Conservation (phyloP, 73 alveolate genomes). For the Uronychia setigera region DNA sequence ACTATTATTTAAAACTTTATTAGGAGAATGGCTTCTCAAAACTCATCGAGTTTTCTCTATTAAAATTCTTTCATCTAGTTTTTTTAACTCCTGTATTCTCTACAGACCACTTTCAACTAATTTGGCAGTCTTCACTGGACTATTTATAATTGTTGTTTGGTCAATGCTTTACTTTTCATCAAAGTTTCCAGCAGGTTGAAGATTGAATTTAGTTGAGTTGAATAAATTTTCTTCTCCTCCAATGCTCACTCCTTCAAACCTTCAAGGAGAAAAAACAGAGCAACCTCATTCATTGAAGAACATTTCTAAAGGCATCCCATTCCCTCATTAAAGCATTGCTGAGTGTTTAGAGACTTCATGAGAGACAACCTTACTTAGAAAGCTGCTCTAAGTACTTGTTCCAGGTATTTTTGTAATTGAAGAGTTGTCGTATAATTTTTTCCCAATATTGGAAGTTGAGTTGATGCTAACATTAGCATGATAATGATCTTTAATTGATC, state of each 20-base stretch:
- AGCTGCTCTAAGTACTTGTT: too few relatives aligned
- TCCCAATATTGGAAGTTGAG: too few relatives aligned
- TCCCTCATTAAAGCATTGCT: too few relatives aligned
- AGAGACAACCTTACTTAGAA: too few relatives aligned
- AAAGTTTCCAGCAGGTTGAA: neutral
- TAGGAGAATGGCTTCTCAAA: neutral
- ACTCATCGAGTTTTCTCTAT: neutral
- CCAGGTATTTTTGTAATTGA: too few relatives aligned
- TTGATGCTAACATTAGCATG: too few relatives aligned
- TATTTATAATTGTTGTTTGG: neutral
- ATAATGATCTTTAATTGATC: too few relatives aligned
- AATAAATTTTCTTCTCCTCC: too few relatives aligned
- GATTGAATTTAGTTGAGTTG: neutral
- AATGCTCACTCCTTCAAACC: neutral
- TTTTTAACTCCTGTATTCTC: neutral
- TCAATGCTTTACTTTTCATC: neutral
- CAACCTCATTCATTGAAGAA: too few relatives aligned
- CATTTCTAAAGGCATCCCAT: too few relatives aligned
- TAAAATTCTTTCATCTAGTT: neutral
- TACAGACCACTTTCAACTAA: neutral
- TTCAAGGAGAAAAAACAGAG: neutral
- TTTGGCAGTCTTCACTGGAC: neutral
- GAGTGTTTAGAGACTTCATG: too few relatives aligned
- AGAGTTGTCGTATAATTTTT: too few relatives aligned
- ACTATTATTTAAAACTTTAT: neutral